Evolutionary conservation across 257 asterid species (phyloP), one percentile per base, ranked within the genome.

Genomic region (Solanum chmielewskii): DNA sequence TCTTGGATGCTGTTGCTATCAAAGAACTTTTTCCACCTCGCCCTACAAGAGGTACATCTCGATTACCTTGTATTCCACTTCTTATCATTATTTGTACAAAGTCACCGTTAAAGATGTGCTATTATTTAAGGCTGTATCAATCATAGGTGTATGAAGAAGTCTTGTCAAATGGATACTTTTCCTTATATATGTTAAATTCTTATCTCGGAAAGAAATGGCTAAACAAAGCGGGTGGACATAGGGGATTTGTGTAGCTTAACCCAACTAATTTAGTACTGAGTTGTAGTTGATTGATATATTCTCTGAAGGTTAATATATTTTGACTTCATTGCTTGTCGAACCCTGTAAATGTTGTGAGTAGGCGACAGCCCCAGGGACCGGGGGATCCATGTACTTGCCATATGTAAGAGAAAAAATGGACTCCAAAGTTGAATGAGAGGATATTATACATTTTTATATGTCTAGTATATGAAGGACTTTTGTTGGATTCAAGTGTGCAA

Each of bases 1-100:
- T 95, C n/a, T 39, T 97, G 90, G 98, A 97, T 87, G 98, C 96
- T 27, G 95, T 97, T 86, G 98, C 98, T 31, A 94, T 97, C 77
- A 95, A 95, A 86, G 92, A 97, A 69, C 97, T 97, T 45, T 86
- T 80, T 88, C 95, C 91, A 39, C 97, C 96, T 4, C 83, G 14
- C 66, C 94, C 90, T 86, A 88, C 95, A 16, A 85, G 75, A 92
- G 95, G 99, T 96, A 88, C 27, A 23, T 49, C 60, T 70, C 45
- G 9, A 31, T 31, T 70, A 76, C 33, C 27, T 85, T 27, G 9
- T 21, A 21, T 62, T 56, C 59, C 45, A 29, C 6, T 21, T 25
- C 20, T 44, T 41, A 29, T 21, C 66, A 78, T 44, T 77, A 78
- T 10, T 27, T 29, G 44, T 0, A 27, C 66, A 13, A 15, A 45